These are phyloP conservation scores for Ustulina deusta DNA, from an alignment of 2,329 filamentous ascomycete genomes.

Conservation along the genomic window DNA sequence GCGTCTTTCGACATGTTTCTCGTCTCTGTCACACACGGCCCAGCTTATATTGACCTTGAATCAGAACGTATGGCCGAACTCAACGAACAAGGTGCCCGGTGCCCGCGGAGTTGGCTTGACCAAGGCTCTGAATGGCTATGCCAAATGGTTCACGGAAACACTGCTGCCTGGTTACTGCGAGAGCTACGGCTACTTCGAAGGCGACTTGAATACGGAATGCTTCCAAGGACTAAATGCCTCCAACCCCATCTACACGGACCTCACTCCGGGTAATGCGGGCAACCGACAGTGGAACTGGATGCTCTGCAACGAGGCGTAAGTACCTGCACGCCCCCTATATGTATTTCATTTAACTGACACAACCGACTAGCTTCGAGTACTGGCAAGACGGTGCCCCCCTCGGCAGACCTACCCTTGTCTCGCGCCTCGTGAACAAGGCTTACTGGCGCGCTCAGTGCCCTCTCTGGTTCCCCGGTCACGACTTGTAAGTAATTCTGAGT, in stretches of 20 bases:
- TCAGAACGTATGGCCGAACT: constrained; percentile 55
- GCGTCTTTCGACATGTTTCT: constrained; percentile 1
- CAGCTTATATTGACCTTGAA: constrained; percentile 14
- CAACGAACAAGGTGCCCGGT: constrained; percentile 62
- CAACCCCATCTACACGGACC: constrained; percentile 56
- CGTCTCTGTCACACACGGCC: background rate
- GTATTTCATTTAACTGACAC: background rate
- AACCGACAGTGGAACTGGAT: constrained; percentile 69
- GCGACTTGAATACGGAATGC: constrained; percentile 60
- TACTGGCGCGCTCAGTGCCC: constrained; percentile 60
- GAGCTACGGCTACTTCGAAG: constrained; percentile 59
- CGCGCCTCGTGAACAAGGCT: constrained; percentile 52
- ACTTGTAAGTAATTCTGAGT: constrained; percentile 41
- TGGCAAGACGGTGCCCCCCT: constrained; percentile 61
- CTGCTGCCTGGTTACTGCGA: constrained; percentile 60
- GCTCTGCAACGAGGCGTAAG: constrained; percentile 62
- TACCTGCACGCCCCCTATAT: background rate
- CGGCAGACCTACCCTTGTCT: constrained; percentile 56
- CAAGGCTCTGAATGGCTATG: constrained; percentile 65
- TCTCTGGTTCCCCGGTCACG: constrained; percentile 59
- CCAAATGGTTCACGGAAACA: constrained; percentile 58
- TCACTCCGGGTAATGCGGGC: constrained; percentile 54
- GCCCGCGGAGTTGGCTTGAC: constrained; percentile 62
- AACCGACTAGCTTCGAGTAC: constrained; percentile 50
- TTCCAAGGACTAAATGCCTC: constrained; percentile 60